These are phyloP conservation scores for Fusarium azukiicola DNA, from an alignment of 2,329 filamentous ascomycete genomes.

Conservation along the genomic window DNA sequence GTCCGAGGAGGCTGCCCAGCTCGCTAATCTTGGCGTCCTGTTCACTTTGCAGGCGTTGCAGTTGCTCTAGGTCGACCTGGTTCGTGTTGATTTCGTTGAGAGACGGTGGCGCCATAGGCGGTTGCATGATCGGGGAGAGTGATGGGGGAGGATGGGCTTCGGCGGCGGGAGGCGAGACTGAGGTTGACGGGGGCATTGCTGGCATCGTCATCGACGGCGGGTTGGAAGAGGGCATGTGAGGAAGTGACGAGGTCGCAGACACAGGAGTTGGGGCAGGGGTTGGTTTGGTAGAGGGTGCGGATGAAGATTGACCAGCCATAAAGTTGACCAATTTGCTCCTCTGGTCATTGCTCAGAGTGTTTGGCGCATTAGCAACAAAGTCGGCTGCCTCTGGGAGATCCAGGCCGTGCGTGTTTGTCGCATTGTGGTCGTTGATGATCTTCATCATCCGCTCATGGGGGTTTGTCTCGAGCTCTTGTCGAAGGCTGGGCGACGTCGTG, in stretches of 20 bases:
- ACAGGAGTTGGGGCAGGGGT: constrained; percentile 43
- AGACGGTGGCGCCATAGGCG: constrained; percentile 69
- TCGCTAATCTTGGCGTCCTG: constrained; percentile 89
- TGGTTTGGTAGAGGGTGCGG: constrained; percentile 50
- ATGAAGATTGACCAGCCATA: constrained; percentile 72
- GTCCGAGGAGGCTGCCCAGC: constrained; percentile 87
- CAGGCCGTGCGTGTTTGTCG: constrained; percentile 70
- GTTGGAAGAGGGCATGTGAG: constrained; percentile 37
- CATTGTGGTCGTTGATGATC: constrained; percentile 83
- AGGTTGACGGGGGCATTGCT: constrained; percentile 46
- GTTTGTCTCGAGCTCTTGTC: constrained; percentile 77
- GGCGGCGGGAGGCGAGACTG: constrained; percentile 53
- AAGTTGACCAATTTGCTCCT: constrained; percentile 79
- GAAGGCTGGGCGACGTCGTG: constrained; percentile 71
- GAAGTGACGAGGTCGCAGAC: constrained; percentile 29
- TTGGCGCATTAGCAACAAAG: constrained; percentile 75
- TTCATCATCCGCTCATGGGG: constrained; percentile 83
- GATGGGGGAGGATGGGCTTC: constrained; percentile 59
- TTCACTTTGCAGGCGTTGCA: constrained; percentile 89
- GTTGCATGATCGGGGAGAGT: constrained; percentile 73
- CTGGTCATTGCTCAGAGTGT: constrained; percentile 78
- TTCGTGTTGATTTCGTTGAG: constrained; percentile 84
- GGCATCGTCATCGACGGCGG: constrained; percentile 44
- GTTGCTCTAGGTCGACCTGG: constrained; percentile 87
- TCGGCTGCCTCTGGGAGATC: constrained; percentile 74